Conservation (phyloP, 495 filamentous ascomycete genomes). For the Daldinia concentrica region DNA sequence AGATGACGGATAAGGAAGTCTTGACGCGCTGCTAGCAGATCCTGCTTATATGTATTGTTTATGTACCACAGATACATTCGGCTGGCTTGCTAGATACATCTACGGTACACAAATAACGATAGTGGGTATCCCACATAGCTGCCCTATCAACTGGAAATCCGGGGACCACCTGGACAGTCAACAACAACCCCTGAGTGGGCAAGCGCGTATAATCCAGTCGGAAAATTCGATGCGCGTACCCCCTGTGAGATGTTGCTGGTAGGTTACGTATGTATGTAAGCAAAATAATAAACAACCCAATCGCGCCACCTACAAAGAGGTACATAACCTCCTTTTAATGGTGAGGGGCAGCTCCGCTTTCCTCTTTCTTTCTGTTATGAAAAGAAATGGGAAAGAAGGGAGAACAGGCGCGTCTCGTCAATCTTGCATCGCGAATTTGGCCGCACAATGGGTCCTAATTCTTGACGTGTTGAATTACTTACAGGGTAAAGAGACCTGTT, state of each 20-base stretch:
- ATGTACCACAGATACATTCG: neutral
- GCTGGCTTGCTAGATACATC: neutral
- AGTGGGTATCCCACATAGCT: neutral
- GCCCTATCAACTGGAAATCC: constrained; percentile 33
- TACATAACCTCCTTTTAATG: constrained; percentile 5
- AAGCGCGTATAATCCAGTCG: constrained; percentile 39
- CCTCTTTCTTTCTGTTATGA: constrained; percentile 27
- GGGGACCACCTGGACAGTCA: constrained; percentile 36
- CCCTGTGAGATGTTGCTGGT: constrained; percentile 15
- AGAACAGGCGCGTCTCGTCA: constrained; percentile 26
- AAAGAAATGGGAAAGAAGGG: neutral
- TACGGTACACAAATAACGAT: neutral
- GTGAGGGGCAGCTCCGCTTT: constrained; percentile 29
- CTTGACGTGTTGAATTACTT: constrained; percentile 42
- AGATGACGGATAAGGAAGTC: neutral
- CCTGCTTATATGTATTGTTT: neutral
- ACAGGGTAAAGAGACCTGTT: constrained; percentile 29
- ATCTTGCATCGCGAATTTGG: constrained; percentile 35
- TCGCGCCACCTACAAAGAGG: constrained; percentile 29
- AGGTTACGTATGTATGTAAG: constrained; percentile 4
- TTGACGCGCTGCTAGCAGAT: neutral
- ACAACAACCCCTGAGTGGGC: constrained; percentile 27
- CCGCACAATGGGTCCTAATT: constrained; percentile 27
- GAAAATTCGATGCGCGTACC: constrained; percentile 38
- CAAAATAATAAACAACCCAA: constrained; percentile 46